phyloP scores from a whole-genome alignment of 345 rosid genomes.

The Murraya koenigii region DNA sequence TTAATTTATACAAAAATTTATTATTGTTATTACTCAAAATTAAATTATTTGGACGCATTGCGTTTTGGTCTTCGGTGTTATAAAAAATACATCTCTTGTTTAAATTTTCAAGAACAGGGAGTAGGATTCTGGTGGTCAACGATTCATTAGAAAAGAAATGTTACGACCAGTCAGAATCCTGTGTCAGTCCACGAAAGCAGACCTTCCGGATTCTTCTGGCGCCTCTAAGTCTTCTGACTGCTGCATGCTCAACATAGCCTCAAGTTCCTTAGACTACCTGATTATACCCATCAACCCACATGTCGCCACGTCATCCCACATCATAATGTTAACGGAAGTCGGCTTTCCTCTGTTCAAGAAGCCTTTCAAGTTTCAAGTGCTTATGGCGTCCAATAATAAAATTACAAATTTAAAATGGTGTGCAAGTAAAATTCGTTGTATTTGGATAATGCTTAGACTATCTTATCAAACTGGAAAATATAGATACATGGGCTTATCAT shows the following conservation, averaged over 20 bases:
- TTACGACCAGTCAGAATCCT: not conserved
- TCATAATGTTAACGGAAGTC: too few species aligned
- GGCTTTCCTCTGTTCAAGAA: too few species aligned
- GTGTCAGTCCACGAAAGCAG: not conserved
- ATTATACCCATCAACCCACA: not conserved
- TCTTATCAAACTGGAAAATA: not conserved
- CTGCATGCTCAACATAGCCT: not conserved
- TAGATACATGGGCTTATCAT: not conserved
- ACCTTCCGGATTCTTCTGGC: not conserved
- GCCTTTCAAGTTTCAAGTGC: too few species aligned
- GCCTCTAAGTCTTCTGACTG: not conserved
- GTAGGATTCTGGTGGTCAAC: slow-evolving; percentile 8
- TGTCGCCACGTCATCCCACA: slow-evolving; percentile 2
- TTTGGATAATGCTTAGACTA: not conserved
- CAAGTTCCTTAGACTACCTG: not conserved
- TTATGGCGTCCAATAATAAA: too few species aligned
- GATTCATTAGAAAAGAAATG: not conserved
- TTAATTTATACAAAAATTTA: too few species aligned
- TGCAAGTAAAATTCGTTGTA: not conserved
- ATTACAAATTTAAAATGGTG: too few species aligned
- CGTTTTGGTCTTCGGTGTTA: not conserved
- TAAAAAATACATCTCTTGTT: not conserved
- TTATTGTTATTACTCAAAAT: too few species aligned
- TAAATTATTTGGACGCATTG: not conserved
- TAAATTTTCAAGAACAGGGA: not conserved